A percentile compares a stretch with the other conserved stretches of the same genome.
These are phyloP conservation scores for Pyronema omphalodes DNA, from an alignment of 495 filamentous ascomycete genomes.

Conservation along the genomic window DNA sequence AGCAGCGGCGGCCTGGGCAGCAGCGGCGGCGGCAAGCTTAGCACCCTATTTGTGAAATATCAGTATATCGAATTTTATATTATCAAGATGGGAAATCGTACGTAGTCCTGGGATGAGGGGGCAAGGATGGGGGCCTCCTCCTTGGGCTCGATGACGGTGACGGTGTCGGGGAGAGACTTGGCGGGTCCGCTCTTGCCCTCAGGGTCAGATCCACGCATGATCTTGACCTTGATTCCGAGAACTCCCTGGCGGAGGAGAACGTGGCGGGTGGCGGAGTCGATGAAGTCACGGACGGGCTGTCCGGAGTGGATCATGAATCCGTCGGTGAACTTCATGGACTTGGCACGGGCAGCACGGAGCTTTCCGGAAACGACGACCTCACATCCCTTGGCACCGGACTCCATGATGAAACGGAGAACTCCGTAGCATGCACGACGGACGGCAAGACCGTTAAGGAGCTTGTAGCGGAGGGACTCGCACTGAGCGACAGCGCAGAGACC, in stretches of 20 bases:
- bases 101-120: slow-evolving; percentile 93
- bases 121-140: slow-evolving; percentile 87
- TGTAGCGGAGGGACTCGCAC: slow-evolving; percentile 99
- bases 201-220: slow-evolving; percentile 98
- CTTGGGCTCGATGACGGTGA: slow-evolving; percentile 99
- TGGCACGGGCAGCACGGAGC: slow-evolving; percentile 93
- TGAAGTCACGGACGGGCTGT: slow-evolving; percentile 98
- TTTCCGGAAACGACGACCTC: slow-evolving; percentile 99
- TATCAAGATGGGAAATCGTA: slow-evolving; percentile 22
- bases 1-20: slow-evolving; percentile 50
- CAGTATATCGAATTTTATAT: not conserved
- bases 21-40: slow-evolving; percentile 43
- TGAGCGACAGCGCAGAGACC: slow-evolving; percentile 98
- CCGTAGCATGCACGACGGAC: slow-evolving; percentile 97
- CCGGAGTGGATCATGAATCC: slow-evolving; percentile 99
- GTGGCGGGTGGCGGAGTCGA: slow-evolving; percentile 94
- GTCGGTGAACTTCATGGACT: slow-evolving; percentile 99
- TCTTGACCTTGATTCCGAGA: slow-evolving; percentile 99
- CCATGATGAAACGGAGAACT: slow-evolving; percentile 99
- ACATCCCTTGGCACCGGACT: slow-evolving; percentile 96
- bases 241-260: slow-evolving; percentile 99
- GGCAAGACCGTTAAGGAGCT: slow-evolving; percentile 96
- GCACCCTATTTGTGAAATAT: slow-evolving; percentile 18
- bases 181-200: slow-evolving; percentile 95
- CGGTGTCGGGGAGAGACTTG: slow-evolving; percentile 92